A percentile compares a stretch with the other conserved stretches of the same genome.
Evolutionary conservation across 2,329 filamentous ascomycete genomes (phyloP).

Genomic region (Myriosclerotinia scirpicola): DNA sequence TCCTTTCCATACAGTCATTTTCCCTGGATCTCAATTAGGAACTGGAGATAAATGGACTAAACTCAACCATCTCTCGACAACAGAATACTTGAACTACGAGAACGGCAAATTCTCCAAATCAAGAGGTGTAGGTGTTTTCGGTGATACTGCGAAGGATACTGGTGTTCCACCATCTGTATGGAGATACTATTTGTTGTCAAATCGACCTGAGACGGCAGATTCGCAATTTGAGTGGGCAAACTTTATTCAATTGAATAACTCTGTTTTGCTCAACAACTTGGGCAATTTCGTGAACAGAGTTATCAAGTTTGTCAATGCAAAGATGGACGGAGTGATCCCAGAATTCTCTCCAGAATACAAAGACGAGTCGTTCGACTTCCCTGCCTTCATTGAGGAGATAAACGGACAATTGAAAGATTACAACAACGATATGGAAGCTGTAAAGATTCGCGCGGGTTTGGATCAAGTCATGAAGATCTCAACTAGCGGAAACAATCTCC

Average conservation of each 20-base stretch:
- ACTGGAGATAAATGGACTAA: conserved; percentile 85
- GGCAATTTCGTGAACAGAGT: conserved; percentile 73
- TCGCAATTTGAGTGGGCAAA: conserved; percentile 87
- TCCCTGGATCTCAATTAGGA: conserved; percentile 83
- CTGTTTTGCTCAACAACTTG: conserved; percentile 74
- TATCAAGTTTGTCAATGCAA: conserved; percentile 74
- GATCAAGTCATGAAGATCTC: conserved; percentile 67
- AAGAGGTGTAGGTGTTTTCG: conserved; percentile 85
- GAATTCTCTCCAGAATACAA: conserved; percentile 56
- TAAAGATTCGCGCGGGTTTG: conserved; percentile 68
- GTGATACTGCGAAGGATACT: conserved; percentile 83
- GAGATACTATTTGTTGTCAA: conserved; percentile 86
- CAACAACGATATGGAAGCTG: conserved; percentile 65
- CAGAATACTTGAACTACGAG: conserved; percentile 88
- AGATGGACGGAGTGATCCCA: conserved; percentile 66
- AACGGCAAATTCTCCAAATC: conserved; percentile 92
- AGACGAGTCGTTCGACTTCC: conserved; percentile 54
- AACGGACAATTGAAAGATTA: conserved; percentile 68
- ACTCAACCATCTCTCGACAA: conserved; percentile 84
- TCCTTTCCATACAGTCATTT: conserved; percentile 84
- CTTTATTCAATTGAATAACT: conserved; percentile 85
- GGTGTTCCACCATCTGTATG: conserved; percentile 85
- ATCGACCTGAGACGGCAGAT: conserved; percentile 81
- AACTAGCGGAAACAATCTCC: conserved; percentile 58
- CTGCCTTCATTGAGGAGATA: conserved; percentile 51